phyloP scores from a whole-genome alignment of 495 filamentous ascomycete genomes.

The Aspergillus cavernicola region DNA sequence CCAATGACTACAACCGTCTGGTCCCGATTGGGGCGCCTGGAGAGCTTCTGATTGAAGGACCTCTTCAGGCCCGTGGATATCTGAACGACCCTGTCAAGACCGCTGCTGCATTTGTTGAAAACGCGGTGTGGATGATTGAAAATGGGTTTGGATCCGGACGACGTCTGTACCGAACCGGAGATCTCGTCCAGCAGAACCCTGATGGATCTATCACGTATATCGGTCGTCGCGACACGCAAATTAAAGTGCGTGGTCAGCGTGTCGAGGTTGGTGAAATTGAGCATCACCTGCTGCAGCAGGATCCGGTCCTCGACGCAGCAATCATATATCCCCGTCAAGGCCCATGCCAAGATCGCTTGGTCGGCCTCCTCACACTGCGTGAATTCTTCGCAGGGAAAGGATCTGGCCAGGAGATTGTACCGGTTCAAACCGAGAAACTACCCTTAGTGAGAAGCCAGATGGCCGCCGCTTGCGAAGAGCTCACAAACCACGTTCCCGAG shows the following conservation, averaged over 20 bases:
- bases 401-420: conserved; percentile 1
- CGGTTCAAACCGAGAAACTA: not conserved
- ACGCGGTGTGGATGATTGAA: conserved; percentile 38
- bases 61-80: conserved; percentile 47
- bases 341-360: conserved; percentile 6
- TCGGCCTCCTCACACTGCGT: conserved; percentile 4
- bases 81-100: conserved; percentile 42
- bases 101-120: conserved; percentile 38
- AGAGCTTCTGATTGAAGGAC: conserved; percentile 53
- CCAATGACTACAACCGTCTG: conserved; percentile 44
- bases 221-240: conserved; percentile 43
- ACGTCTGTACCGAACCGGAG: conserved; percentile 41
- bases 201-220: conserved; percentile 34
- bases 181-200: conserved; percentile 32
- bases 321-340: conserved; percentile 13
- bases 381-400: conserved; percentile 1
- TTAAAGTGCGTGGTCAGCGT: conserved; percentile 46
- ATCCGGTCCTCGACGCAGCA: conserved; percentile 8
- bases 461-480: not conserved
- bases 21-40: conserved; percentile 49
- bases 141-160: conserved; percentile 25
- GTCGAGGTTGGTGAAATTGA: conserved; percentile 46
- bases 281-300: conserved; percentile 8
- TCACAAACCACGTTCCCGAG: conserved; percentile 3
- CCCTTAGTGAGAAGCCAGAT: not conserved